Percentiles rank a stretch among this genome's conserved stretches.
These are phyloP conservation scores for Coccomyxa sp. DNA, from an alignment of 139 green algal genomes.

Conservation along the genomic window DNA sequence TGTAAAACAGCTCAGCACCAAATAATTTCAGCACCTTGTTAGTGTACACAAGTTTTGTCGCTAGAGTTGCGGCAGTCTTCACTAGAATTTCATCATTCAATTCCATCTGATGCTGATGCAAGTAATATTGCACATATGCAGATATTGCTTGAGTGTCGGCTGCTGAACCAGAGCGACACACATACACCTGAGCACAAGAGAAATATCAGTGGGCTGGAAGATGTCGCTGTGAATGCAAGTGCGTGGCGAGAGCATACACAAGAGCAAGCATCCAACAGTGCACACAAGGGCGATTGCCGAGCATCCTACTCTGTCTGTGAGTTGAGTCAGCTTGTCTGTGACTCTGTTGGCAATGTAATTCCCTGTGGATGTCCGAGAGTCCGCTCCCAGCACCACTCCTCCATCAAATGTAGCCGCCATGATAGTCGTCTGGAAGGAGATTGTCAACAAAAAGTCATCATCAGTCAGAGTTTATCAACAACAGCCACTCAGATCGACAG, in stretches of 20 bases:
- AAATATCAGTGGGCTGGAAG: background rate
- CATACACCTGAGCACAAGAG: constrained; percentile 33
- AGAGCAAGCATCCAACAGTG: background rate
- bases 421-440: constrained; percentile 79
- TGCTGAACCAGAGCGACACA: constrained; percentile 76
- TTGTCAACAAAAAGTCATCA: background rate
- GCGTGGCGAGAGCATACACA: background rate
- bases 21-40: constrained; percentile 64
- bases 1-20: constrained; percentile 27
- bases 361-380: constrained; percentile 83
- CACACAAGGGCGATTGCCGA: background rate
- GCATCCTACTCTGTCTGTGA: constrained; percentile 3
- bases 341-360: constrained; percentile 91
- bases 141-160: constrained; percentile 86
- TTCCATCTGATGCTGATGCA: constrained; percentile 73
- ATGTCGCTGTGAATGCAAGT: background rate
- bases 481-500: background rate
- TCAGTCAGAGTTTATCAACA: too few species aligned
- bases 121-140: constrained; percentile 66
- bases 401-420: constrained; percentile 82
- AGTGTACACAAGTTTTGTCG: constrained; percentile 71
- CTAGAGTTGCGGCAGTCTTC: constrained; percentile 73
- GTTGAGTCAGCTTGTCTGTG: constrained; percentile 89
- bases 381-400: constrained; percentile 89
- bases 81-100: constrained; percentile 57